Base-by-base conservation (phyloP, 352 stramenopile species). In the Pythium insidiosum region DNA sequence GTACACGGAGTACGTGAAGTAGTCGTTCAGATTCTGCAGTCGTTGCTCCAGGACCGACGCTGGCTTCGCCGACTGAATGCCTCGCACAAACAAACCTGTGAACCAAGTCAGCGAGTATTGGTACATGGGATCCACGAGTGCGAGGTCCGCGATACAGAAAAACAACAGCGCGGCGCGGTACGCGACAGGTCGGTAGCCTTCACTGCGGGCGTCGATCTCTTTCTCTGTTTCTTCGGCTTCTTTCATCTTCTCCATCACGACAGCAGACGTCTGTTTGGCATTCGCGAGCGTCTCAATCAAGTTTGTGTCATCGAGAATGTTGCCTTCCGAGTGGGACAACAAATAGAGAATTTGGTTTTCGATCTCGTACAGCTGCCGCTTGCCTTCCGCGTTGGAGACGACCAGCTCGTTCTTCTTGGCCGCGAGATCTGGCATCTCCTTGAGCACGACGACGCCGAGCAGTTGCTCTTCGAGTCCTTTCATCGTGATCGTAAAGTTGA, bases 101-200 rank as follows among this genome's bases (percentile, higher is more conserved):
- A 97, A 97, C 87, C 86, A 97, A 43, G 92, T 88, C 23, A 97
- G 62, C 13, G 80, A 96, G 59, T 97, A 97, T 56, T 97, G 77
- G 39, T 94, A 94, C 79, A 94, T 94, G 0, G 84, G 76, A 43
- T 95, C 86, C 29, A 97, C 85, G 25, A 92, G 58, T 1, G 82
- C 68, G 4, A 97, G 58, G 43, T 96, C 84, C 0, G 84, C 81
- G 22, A 96, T 92, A 42, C 85, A 95, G 54, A 97, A 97, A 56
- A 95, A 97, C 12, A 97, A 57, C 11, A 96, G 53, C 10, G 81
- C 78, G 0, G 86, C 88, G 1, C 86, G 74, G 52, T 94, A 95
- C 0, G 88, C 86, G 5, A 96, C 84, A 0, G 82, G 84, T 0
- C 78, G 80, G 39, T 97, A 97, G 1, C 68, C 71, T 47, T 94